Base-by-base conservation (phyloP, 768 basidiomycete genomes). In the Sarcodon aspratus region DNA sequence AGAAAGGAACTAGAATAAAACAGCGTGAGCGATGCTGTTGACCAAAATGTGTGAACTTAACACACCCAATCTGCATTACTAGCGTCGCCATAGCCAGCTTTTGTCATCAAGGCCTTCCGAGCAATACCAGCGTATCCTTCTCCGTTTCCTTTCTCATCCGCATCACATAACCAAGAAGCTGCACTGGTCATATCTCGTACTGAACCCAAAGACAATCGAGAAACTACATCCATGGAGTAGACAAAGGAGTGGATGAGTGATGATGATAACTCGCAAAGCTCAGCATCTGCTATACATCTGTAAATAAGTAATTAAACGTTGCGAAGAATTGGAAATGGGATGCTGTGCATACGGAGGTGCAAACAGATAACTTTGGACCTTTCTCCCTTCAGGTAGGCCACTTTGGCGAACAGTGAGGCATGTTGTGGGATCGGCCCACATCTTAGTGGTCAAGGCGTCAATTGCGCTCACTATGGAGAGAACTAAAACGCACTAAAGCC, bases 381-480 rank as follows among this genome's bases (percentile, higher is more conserved):
- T 69, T 36, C 86, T 70, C 47, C 75, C 75, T 11, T 70, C 65
- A 9, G 87, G 85, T 11, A 90, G 71, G 7, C 85, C 85, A 52
- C 84, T 84, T 31, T 80, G 76, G 42, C 71, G 67, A 35, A 72
- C 68, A 7, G 76, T 92, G 37, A 82, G 68, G 53, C 88, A 88
- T 1, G 82, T 90, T 53, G 67, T 72, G 15, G 85, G 85, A 59
- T 89, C 85, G 1, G 87, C 85, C 88, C 88, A 92, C 76, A 85
- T 83, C 87, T 89, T 52, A 6, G 10, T 11, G 7, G 10, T 38
- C 38, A 15, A 44, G 53, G 17, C 15, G 35, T 36, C 33, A 34
- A 44, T 47, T 33, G 46, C 50, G 18, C n/a, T 11, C 50, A 33
- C 56, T 43, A 36, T 33, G 21, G 44, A 47, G 5, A 13, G 27